phyloP scores from a whole-genome alignment of 345 rosid genomes.

The Kandelia obovata region DNA sequence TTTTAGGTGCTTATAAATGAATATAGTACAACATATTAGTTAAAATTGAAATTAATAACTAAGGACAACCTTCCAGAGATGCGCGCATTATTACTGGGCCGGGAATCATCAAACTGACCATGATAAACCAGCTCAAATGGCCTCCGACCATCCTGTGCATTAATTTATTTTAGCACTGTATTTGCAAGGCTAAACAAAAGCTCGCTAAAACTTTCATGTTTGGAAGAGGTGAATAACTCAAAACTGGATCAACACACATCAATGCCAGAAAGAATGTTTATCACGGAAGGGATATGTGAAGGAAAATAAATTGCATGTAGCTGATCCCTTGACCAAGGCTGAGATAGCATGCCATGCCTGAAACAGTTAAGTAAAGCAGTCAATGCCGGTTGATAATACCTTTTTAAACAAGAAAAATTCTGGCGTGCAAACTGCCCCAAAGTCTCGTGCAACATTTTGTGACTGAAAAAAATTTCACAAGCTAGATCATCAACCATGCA shows the following conservation, averaged over 20 bases:
- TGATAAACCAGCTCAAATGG: slow-evolving; percentile 92
- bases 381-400: slow-evolving; percentile 33
- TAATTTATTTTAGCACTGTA: background rate
- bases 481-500: background rate
- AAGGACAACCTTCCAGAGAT: slow-evolving; percentile 66
- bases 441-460: slow-evolving; percentile 72
- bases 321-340: background rate
- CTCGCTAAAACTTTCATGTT: too few species aligned
- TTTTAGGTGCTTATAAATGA: background rate
- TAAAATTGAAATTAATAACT: background rate
- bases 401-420: slow-evolving; percentile 82
- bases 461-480: slow-evolving; percentile 40
- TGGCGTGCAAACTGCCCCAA: slow-evolving; percentile 86
- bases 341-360: background rate
- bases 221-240: background rate
- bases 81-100: slow-evolving; percentile 63
- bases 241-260: background rate
- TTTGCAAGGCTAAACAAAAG: too few species aligned
- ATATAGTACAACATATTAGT: background rate
- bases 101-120: slow-evolving; percentile 88
- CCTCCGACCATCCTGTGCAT: slow-evolving; percentile 71
- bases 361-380: slow-evolving; percentile 3
- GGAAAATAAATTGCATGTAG: background rate
- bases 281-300: background rate
- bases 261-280: background rate